Percentiles rank a stretch among this genome's conserved stretches.
These are phyloP conservation scores for Clarireedia homoeocarpa DNA, from an alignment of 2,329 filamentous ascomycete species.

Conservation along the genomic window DNA sequence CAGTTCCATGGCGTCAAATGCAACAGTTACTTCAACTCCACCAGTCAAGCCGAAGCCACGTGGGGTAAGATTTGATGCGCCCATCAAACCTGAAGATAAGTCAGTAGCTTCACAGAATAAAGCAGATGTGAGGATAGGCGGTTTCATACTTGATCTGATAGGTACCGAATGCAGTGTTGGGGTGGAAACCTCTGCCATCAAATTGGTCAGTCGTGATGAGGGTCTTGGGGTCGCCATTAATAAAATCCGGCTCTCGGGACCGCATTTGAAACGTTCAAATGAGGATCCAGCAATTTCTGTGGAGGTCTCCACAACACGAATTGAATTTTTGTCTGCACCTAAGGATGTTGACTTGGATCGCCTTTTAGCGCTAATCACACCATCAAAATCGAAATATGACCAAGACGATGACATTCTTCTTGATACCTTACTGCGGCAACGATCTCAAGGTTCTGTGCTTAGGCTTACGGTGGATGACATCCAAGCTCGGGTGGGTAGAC, in stretches of 20 bases:
- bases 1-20: constrained; percentile 70
- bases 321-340: constrained; percentile 67
- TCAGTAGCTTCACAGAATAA: constrained; percentile 41
- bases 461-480: constrained; percentile 60
- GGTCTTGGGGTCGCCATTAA: constrained; percentile 67
- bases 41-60: constrained; percentile 37
- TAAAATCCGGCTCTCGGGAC: constrained; percentile 67
- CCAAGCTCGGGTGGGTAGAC: constrained; percentile 52
- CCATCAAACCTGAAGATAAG: constrained; percentile 27
- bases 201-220: constrained; percentile 67
- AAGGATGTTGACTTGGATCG: constrained; percentile 74
- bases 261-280: constrained; percentile 46
- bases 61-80: constrained; percentile 52
- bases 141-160: constrained; percentile 66
- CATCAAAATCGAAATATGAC: constrained; percentile 82
- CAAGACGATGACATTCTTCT: constrained; percentile 90
- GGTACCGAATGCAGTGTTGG: constrained; percentile 69
- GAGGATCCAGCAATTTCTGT: constrained; percentile 54
- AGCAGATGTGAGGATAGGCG: constrained; percentile 68
- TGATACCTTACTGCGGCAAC: constrained; percentile 79
- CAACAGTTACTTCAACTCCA: constrained; percentile 40
- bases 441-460: constrained; percentile 77
- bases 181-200: constrained; percentile 73
- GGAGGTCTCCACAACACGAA: constrained; percentile 55
- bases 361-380: constrained; percentile 78